Evolutionary conservation across 164 flowering plant species (phyloP).

Genomic region (Nymphaea colorata): DNA sequence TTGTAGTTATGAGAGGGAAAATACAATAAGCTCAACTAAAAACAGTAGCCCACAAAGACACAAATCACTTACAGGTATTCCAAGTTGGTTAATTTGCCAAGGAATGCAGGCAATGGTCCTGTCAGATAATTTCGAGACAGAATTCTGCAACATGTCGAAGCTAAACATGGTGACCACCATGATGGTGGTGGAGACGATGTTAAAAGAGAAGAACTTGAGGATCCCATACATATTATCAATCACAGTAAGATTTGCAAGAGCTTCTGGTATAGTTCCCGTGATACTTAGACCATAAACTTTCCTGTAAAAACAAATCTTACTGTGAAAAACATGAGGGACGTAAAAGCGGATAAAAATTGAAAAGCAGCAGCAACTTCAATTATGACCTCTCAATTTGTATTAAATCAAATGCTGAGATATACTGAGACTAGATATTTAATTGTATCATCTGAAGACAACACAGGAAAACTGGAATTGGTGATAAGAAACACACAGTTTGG

Average conservation of each 20-base stretch:
- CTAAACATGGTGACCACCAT: no score
- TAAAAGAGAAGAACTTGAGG: no score
- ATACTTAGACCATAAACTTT: neutral
- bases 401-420: no score
- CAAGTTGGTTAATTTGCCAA: conserved; percentile 12
- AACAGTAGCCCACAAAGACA: no score
- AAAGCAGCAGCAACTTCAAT: no score
- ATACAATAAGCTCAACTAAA: no score
- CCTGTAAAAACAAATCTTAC: neutral
- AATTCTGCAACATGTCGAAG: conserved; percentile 15
- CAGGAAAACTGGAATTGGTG: neutral
- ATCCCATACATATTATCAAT: conserved; percentile 1
- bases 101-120: conserved; percentile 48
- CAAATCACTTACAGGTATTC: conserved; percentile 10
- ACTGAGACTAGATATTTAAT: no score
- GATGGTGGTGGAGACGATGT: no score
- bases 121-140: conserved; percentile 42
- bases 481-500: neutral
- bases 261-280: neutral
- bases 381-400: no score
- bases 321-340: neutral
- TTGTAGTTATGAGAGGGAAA: no score
- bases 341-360: no score
- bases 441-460: neutral
- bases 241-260: neutral